Conservation (phyloP, 345 rosid genomes). For the Rhodamnia rubescens region DNA sequence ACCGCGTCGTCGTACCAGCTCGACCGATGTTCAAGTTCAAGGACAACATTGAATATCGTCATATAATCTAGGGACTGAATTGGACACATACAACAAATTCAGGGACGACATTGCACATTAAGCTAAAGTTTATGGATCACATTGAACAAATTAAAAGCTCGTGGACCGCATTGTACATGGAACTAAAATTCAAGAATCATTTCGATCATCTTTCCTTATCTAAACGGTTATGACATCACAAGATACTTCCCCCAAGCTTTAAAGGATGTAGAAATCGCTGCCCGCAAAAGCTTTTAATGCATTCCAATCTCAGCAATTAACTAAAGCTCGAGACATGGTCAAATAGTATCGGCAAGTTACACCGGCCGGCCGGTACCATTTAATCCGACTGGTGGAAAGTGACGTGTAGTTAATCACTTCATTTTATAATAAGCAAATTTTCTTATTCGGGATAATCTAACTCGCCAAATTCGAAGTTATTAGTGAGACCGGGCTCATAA, state of each 20-base stretch:
- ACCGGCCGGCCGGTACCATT: background rate
- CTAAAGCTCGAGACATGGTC: background rate
- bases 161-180: too few species aligned
- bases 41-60: too few species aligned
- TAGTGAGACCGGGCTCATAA: background rate
- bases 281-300: background rate
- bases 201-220: background rate
- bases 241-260: background rate
- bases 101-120: too few species aligned
- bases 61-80: too few species aligned
- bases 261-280: background rate
- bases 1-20: too few species aligned
- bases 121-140: too few species aligned
- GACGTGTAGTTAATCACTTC: background rate
- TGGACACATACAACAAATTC: too few species aligned
- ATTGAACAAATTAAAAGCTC: too few species aligned
- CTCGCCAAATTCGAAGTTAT: background rate
- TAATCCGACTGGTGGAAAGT: background rate
- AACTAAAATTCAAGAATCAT: too few species aligned
- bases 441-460: background rate
- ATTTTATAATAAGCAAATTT: background rate
- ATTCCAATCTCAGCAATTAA: background rate
- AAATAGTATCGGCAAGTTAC: background rate
- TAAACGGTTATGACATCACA: background rate
- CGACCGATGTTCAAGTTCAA: too few species aligned